These are phyloP conservation scores for Trichoderma simmonsii DNA, from an alignment of 2,329 filamentous ascomycete genomes.

Conservation along the genomic window DNA sequence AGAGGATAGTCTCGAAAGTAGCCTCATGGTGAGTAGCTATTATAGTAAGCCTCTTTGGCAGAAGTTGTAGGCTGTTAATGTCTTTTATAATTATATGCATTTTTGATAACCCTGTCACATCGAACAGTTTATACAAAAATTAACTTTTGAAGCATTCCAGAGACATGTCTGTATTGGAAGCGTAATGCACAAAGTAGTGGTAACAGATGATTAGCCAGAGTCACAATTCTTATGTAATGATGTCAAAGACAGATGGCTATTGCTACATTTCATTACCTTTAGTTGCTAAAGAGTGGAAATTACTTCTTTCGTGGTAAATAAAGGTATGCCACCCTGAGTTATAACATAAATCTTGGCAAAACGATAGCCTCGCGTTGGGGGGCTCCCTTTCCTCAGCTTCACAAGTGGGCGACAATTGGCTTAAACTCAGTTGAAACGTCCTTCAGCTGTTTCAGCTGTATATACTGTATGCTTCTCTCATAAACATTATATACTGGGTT, in stretches of 20 bases:
- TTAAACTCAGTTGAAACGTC: neutral
- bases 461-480: neutral
- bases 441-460: neutral
- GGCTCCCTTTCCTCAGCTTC: neutral
- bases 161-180: neutral
- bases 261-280: neutral
- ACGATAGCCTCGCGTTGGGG: neutral
- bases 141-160: neutral
- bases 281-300: neutral
- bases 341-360: neutral
- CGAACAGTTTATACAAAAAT: neutral
- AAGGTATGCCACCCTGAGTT: neutral
- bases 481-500: neutral
- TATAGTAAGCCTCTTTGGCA: neutral
- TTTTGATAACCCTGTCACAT: neutral
- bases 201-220: neutral
- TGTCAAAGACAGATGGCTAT: neutral
- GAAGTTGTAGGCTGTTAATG: neutral
- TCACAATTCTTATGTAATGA: neutral
- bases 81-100: neutral
- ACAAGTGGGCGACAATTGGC: neutral
- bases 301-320: neutral
- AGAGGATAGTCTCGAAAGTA: neutral
- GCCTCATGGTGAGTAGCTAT: neutral
- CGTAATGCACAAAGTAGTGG: neutral